Conservation (phyloP, 1,284 basidiomycete genomes). For the Tetrapyrgos nigripes region DNA sequence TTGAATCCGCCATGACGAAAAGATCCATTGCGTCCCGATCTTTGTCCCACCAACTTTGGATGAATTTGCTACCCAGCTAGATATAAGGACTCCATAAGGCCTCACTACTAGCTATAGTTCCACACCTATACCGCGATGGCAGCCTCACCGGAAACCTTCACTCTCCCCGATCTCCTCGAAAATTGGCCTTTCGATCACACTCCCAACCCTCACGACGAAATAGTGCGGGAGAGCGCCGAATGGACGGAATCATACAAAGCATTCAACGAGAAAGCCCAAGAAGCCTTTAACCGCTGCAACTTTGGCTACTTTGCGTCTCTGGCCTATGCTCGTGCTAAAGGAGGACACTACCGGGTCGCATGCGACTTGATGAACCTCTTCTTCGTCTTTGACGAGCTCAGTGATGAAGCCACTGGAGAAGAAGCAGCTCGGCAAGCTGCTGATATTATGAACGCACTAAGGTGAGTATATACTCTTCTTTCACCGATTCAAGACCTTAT, state of each 20-base stretch:
- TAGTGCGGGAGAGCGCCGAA: background rate
- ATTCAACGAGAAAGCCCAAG: constrained; percentile 5
- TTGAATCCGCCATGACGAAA: too few species aligned
- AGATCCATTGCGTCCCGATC: too few species aligned
- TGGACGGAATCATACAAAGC: constrained; percentile 7
- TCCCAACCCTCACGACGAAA: constrained; percentile 2
- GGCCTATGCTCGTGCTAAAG: constrained; percentile 1
- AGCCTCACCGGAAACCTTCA: too few species aligned
- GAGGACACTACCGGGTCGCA: background rate
- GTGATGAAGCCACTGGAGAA: constrained; percentile 36
- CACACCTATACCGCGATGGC: too few species aligned
- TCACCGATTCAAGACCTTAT: background rate
- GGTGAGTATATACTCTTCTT: background rate
- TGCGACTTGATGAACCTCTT: constrained; percentile 50
- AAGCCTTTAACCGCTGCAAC: constrained; percentile 3
- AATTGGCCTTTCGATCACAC: constrained; percentile 11
- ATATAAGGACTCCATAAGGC: too few species aligned
- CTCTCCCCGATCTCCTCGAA: constrained; percentile 8
- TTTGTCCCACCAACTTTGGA: too few species aligned
- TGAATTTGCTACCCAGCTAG: too few species aligned
- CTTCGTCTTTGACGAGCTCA: constrained; percentile 50
- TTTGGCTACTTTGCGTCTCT: constrained; percentile 9
- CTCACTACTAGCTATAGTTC: too few species aligned
- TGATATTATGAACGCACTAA: constrained; percentile 41
- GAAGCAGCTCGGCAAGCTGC: constrained; percentile 24